A percentile compares a stretch with the other conserved stretches of the same genome.
phyloP scores from a whole-genome alignment of 2,329 filamentous ascomycete genomes.

The Tolypocladium cylindrosporum region DNA sequence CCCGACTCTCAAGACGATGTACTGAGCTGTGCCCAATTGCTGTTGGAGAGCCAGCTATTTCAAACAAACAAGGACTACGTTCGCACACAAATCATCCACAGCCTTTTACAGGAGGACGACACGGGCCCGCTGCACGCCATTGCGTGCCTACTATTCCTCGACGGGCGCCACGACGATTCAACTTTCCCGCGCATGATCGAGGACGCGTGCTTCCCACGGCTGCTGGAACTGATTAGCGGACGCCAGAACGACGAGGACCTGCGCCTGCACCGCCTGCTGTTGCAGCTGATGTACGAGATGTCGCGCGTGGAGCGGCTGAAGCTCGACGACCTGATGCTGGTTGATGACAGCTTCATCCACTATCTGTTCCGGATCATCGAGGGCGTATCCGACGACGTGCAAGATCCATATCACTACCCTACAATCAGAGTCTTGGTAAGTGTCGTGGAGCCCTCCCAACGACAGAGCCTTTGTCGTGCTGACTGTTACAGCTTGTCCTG shows the following conservation, averaged over 20 bases:
- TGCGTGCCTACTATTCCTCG: conserved; percentile 73
- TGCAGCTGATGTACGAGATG: conserved; percentile 95
- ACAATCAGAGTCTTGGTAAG: conserved; percentile 84
- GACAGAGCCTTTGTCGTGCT: conserved; percentile 2
- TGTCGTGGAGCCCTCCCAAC: conserved; percentile 7
- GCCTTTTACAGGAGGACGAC: conserved; percentile 78
- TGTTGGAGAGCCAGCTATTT: conserved; percentile 71
- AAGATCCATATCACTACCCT: conserved; percentile 92
- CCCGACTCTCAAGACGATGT: conserved; percentile 70
- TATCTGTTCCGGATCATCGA: conserved; percentile 85
- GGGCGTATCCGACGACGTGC: conserved; percentile 71
- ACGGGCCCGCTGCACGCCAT: conserved; percentile 70
- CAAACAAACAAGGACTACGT: conserved; percentile 71
- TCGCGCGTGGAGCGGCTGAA: conserved; percentile 78
- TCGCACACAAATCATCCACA: conserved; percentile 84
- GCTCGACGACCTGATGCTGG: conserved; percentile 64
- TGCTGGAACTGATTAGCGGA: conserved; percentile 70
- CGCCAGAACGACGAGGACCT: conserved; percentile 55
- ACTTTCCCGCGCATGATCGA: conserved; percentile 81
- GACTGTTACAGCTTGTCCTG: conserved; percentile 60
- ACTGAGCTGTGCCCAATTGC: conserved; percentile 66
- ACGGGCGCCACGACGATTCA: conserved; percentile 68
- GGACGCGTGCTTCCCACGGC: conserved; percentile 72
- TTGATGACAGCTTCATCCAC: conserved; percentile 71
- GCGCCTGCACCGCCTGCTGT: conserved; percentile 65